A percentile compares a stretch with the other conserved stretches of the same genome.
phyloP scores from a whole-genome alignment of 768 basidiomycete genomes.

The Termitomyces sp. region DNA sequence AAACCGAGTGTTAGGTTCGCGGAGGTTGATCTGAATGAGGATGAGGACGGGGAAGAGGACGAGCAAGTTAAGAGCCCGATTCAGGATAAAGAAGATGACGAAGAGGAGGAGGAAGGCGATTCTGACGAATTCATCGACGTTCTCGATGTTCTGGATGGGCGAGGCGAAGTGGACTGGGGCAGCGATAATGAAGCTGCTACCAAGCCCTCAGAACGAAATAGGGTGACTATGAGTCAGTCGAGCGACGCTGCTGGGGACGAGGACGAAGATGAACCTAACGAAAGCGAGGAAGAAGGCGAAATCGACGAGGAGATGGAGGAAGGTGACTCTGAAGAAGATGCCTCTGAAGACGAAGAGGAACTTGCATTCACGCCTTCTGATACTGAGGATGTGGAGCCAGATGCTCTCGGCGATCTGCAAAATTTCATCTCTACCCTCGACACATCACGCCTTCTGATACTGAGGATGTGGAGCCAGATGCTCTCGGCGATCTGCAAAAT shows the following conservation, averaged over 20 bases:
- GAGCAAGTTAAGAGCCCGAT: slow-evolving; percentile 33
- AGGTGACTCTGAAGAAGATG: slow-evolving; percentile 33
- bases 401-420: slow-evolving; percentile 68
- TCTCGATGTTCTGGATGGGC: slow-evolving; percentile 66
- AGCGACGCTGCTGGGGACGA: slow-evolving; percentile 14
- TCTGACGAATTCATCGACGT: slow-evolving; percentile 62
- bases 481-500: slow-evolving; percentile 65
- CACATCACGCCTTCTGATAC: slow-evolving; percentile 54
- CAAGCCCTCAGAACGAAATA: not conserved
- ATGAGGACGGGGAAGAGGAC: slow-evolving; percentile 34
- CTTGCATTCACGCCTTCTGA: slow-evolving; percentile 47
- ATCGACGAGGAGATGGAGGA: slow-evolving; percentile 36
- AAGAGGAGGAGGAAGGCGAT: slow-evolving; percentile 42
- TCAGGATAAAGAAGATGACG: slow-evolving; percentile 32
- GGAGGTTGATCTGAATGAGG: slow-evolving; percentile 70
- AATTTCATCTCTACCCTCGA: slow-evolving; percentile 71
- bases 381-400: slow-evolving; percentile 47
- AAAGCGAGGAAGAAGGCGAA: slow-evolving; percentile 29
- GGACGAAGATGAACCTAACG: not conserved
- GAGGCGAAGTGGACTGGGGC: slow-evolving; percentile 46
- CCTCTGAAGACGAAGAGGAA: slow-evolving; percentile 46
- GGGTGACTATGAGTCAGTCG: not conserved
- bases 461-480: slow-evolving; percentile 49
- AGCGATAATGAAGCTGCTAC: slow-evolving; percentile 32
- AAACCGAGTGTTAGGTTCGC: slow-evolving; percentile 39